Conservation (phyloP, 2,329 filamentous ascomycete genomes). For the Hypoxylon sp. region DNA sequence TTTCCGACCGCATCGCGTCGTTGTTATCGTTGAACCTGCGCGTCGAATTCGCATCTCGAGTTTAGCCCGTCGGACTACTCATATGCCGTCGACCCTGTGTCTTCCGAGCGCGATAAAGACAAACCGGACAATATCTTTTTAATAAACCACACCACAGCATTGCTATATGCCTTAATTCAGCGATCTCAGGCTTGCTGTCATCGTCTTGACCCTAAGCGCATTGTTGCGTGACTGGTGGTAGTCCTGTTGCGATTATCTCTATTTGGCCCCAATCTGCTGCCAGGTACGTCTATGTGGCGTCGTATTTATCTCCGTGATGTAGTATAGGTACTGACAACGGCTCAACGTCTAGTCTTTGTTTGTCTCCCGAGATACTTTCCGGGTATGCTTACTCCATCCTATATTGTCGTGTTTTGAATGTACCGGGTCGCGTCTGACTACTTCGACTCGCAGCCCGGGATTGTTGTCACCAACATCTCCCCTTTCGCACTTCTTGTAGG, state of each 20-base stretch:
- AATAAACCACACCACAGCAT: slow-evolving; percentile 3
- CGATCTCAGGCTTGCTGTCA: slow-evolving; percentile 1
- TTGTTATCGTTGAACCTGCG: neutral
- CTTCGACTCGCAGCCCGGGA: neutral
- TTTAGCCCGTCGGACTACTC: slow-evolving; percentile 8
- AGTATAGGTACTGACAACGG: slow-evolving; percentile 19
- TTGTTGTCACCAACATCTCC: neutral
- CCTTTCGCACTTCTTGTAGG: neutral
- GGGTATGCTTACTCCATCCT: slow-evolving; percentile 22
- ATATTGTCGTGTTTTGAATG: neutral
- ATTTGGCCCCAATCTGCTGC: slow-evolving; percentile 6
- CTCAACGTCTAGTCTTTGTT: slow-evolving; percentile 6
- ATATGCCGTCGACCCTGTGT: slow-evolving; percentile 8
- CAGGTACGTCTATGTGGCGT: slow-evolving; percentile 19
- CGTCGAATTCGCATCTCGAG: slow-evolving; percentile 17
- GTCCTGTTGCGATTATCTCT: slow-evolving; percentile 9
- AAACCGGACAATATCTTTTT: neutral
- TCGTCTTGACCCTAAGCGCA: slow-evolving; percentile 22
- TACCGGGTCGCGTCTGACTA: slow-evolving; percentile 11
- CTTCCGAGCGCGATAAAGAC: slow-evolving; percentile 17
- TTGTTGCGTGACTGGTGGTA: slow-evolving; percentile 22
- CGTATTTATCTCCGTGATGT: neutral
- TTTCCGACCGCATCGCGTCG: slow-evolving; percentile 20
- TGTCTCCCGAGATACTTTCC: neutral
- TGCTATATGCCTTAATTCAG: slow-evolving; percentile 32